Base-by-base conservation (phyloP, 495 filamentous ascomycete species). In the Penicillium parvum region DNA sequence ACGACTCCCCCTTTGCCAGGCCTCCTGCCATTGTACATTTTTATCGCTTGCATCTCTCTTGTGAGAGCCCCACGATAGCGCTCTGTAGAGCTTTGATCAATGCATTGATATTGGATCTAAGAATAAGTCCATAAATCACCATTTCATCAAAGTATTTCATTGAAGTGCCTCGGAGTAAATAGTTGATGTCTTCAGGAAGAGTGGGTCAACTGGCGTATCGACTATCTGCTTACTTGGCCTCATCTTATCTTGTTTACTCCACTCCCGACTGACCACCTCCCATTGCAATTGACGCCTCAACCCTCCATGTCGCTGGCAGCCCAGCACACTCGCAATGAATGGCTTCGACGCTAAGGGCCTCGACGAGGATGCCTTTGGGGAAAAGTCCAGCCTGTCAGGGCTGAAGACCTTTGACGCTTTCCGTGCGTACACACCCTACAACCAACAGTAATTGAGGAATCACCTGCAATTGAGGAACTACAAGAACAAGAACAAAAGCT, bases 371-470 rank as follows among this genome's bases (percentile, higher is more conserved):
- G 65, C 79, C 50, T 95, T 95, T 66, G 86, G 82, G 49, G 81
- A 83, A 48, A 85, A 86, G 69, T 69, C 68, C 28, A 73, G 72
- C 35, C 67, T 74, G 54, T 65, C 68, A 45, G 66, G 66, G 39
- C 75, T 96, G 55, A 78, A 81, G 64, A 86, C 89, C 26, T 98
- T 98, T 65, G 92, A 98, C 78, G 91, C 90, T 52, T 98, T 98
- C 66, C 92, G 90, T 96, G 76, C 59, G 86, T 80, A n/a, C 14
- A 39, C 25, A 43, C n/a, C n/a, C n/a, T n/a, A n/a, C n/a, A n/a
- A n/a, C n/a, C n/a, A n/a, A n/a, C n/a, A n/a, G n/a, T n/a, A n/a
- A n/a, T n/a, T n/a, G n/a, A n/a, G n/a, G n/a, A n/a, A n/a, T n/a
- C n/a, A n/a, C n/a, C n/a, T n/a, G n/a, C n/a, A n/a, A n/a, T n/a